These are phyloP conservation scores for Camellia sinensis DNA, from an alignment of 148 eudicot species.

Conservation along the genomic window DNA sequence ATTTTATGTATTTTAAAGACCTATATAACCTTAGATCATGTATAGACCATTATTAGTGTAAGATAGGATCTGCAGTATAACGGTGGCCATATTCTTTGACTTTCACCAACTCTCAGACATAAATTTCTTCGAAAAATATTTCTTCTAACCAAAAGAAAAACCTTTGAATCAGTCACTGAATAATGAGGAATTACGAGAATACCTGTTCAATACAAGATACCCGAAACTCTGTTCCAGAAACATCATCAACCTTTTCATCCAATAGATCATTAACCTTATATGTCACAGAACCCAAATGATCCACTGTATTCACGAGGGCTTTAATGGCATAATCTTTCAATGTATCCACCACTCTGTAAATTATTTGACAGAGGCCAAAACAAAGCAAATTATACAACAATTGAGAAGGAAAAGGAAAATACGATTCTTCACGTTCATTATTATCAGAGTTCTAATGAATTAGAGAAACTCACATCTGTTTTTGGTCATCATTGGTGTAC, in stretches of 20 bases:
- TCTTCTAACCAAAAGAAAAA: background rate
- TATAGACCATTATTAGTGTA: background rate
- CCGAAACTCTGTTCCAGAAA: conserved; percentile 65
- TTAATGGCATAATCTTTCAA: conserved; percentile 82
- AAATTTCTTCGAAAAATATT: too few relatives aligned
- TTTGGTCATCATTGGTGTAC: conserved; percentile 72
- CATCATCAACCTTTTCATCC: conserved; percentile 83
- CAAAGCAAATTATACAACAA: conserved; percentile 12
- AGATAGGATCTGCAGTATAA: too few relatives aligned
- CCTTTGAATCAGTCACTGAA: background rate
- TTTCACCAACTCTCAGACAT: too few relatives aligned
- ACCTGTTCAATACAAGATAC: conserved; percentile 93
- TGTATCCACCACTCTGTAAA: conserved; percentile 74
- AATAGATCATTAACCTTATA: conserved; percentile 76
- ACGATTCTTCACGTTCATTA: background rate
- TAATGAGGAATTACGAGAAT: conserved; percentile 1
- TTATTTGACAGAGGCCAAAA: conserved; percentile 8
- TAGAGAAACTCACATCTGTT: conserved; percentile 62
- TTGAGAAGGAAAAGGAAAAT: background rate
- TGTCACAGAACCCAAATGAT: conserved; percentile 88
- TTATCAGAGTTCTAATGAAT: background rate
- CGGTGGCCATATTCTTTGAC: too few relatives aligned
- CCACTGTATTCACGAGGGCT: conserved; percentile 91
- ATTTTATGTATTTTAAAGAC: background rate
- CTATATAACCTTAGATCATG: background rate